Conservation (phyloP, 2,329 filamentous ascomycete genomes). For the Pezizomycotina sp. region DNA sequence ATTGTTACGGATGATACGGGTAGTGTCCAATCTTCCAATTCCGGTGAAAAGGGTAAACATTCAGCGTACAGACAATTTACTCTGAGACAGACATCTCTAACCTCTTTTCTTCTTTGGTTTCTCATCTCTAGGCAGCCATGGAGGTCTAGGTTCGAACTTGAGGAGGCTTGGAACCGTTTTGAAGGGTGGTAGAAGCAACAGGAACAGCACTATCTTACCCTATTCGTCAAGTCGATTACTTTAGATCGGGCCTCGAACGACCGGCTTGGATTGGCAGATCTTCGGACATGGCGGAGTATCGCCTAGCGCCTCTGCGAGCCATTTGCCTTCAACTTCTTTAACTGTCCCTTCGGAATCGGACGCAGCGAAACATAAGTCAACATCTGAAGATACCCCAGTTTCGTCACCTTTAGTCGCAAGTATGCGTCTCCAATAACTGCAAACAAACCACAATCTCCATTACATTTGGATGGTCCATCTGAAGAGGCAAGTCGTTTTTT, state of each 20-base stretch:
- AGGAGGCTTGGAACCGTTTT: conserved; percentile 27
- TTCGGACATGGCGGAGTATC: too few relatives aligned
- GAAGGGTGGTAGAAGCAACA: conserved; percentile 21
- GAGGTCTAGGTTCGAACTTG: conserved; percentile 21
- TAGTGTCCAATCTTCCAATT: conserved; percentile 39
- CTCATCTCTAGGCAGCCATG: conserved; percentile 5
- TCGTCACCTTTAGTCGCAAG: too few relatives aligned
- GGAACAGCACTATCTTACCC: conserved; percentile 24
- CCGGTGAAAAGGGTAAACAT: conserved; percentile 25
- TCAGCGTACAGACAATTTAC: neutral
- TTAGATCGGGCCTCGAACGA: too few relatives aligned
- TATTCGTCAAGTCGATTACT: too few relatives aligned
- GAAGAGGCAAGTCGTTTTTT: too few relatives aligned
- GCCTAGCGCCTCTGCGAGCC: conserved; percentile 17
- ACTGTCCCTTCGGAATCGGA: conserved; percentile 4
- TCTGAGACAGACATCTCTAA: neutral
- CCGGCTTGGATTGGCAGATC: conserved; percentile 11
- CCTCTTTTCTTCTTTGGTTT: neutral
- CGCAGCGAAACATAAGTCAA: neutral
- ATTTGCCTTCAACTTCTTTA: conserved; percentile 13
- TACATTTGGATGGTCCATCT: too few relatives aligned
- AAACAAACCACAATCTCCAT: too few relatives aligned
- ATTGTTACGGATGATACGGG: conserved; percentile 36
- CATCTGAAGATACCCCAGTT: too few relatives aligned
- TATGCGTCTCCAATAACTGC: too few relatives aligned